Conservation (phyloP, 2,329 filamentous ascomycete genomes). For the Ophiocordyceps camponoti-saundersi region DNA sequence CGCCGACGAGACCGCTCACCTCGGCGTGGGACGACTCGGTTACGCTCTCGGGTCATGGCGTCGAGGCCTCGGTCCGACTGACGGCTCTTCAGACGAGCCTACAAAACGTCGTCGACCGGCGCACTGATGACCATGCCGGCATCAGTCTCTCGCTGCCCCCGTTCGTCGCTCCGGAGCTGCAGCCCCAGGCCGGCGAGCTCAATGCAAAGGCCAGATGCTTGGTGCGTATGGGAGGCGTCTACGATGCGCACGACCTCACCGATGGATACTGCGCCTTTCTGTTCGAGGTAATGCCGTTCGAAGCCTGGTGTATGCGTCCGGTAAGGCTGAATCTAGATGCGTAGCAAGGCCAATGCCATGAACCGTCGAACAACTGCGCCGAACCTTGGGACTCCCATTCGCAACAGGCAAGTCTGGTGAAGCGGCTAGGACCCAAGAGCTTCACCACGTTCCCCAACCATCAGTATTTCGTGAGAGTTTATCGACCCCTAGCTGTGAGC, state of each 20-base stretch:
- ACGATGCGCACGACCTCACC: slow-evolving; percentile 11
- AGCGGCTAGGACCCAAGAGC: slow-evolving; percentile 23
- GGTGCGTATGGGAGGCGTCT: slow-evolving; percentile 18
- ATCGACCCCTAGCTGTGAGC: slow-evolving; percentile 34
- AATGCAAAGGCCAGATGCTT: slow-evolving; percentile 26
- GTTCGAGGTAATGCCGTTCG: slow-evolving; percentile 28
- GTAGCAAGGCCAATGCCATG: slow-evolving; percentile 25
- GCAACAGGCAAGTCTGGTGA: slow-evolving; percentile 17
- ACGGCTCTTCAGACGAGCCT: slow-evolving; percentile 27
- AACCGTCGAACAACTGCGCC: slow-evolving; percentile 19
- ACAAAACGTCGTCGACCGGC: slow-evolving; percentile 13
- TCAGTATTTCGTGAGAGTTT: slow-evolving; percentile 39
- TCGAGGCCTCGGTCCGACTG: slow-evolving; percentile 22
- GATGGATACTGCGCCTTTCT: slow-evolving; percentile 32
- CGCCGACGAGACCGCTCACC: slow-evolving; percentile 21
- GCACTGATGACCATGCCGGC: slow-evolving; percentile 7
- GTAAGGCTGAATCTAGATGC: background rate
- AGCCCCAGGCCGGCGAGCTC: slow-evolving; percentile 18
- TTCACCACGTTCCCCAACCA: slow-evolving; percentile 37
- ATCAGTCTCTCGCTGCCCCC: slow-evolving; percentile 21
- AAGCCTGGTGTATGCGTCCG: background rate
- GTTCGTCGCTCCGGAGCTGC: slow-evolving; percentile 21
- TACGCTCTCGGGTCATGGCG: slow-evolving; percentile 19
- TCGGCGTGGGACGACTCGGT: slow-evolving; percentile 34
- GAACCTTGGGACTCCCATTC: slow-evolving; percentile 19